These are phyloP conservation scores for Microascus cirrosus DNA, from an alignment of 2,329 filamentous ascomycete species.

Conservation along the genomic window DNA sequence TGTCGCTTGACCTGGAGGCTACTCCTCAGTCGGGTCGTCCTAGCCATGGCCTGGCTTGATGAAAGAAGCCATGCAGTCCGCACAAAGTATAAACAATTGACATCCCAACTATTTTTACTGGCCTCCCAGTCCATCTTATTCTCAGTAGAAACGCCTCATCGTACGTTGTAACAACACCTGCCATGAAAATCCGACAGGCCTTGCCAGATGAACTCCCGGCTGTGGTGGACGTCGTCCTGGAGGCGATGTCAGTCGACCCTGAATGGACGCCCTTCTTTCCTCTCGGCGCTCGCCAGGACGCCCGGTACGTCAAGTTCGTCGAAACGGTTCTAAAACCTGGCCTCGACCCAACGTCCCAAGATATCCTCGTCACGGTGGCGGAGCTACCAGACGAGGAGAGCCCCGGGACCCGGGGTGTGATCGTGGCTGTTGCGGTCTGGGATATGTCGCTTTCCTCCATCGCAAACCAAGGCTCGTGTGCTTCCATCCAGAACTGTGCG, in stretches of 20 bases:
- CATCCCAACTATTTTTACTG: too few relatives aligned
- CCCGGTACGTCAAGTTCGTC: constrained; percentile 6
- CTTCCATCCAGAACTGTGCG: neutral
- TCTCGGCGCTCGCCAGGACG: neutral
- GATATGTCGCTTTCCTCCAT: constrained; percentile 5
- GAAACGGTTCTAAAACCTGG: constrained; percentile 5
- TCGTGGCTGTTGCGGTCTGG: constrained; percentile 9
- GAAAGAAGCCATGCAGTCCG: too few relatives aligned
- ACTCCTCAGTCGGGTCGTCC: too few relatives aligned
- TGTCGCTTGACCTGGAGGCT: too few relatives aligned
- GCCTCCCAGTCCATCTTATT: too few relatives aligned
- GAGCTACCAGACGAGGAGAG: constrained; percentile 5
- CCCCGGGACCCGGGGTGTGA: neutral
- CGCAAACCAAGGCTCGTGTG: neutral
- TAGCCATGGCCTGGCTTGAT: too few relatives aligned
- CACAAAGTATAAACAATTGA: too few relatives aligned
- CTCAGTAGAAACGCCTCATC: neutral
- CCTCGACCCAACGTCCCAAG: neutral
- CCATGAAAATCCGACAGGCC: constrained; percentile 8
- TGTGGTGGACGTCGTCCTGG: constrained; percentile 8
- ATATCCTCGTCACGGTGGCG: constrained; percentile 7
- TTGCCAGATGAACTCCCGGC: constrained; percentile 9
- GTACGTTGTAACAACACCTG: neutral
- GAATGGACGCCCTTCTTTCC: constrained; percentile 9
- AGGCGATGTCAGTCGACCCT: constrained; percentile 7